Percentiles rank a stretch among this genome's conserved stretches.
Evolutionary conservation across 2,329 filamentous ascomycete species (phyloP).

Genomic region (Pseudocercospora crystallina): DNA sequence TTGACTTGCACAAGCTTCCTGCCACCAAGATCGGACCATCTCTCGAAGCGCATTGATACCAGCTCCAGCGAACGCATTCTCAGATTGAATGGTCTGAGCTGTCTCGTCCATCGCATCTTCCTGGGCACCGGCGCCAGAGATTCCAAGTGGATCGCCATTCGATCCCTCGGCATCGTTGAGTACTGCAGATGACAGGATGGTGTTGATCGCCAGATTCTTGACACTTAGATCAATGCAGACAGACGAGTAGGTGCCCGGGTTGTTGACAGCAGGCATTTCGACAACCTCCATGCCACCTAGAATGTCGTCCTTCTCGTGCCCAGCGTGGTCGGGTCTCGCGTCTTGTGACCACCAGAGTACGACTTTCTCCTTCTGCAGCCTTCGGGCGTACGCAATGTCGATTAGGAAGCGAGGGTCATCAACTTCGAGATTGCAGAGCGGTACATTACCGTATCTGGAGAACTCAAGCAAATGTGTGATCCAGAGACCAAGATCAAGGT

Average conservation of each 20-base stretch:
- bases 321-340: slow-evolving; percentile 87
- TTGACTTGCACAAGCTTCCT: slow-evolving; percentile 65
- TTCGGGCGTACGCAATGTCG: slow-evolving; percentile 88
- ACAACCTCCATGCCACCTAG: slow-evolving; percentile 75
- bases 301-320: slow-evolving; percentile 91
- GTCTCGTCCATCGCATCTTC: slow-evolving; percentile 63
- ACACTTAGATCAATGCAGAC: slow-evolving; percentile 95
- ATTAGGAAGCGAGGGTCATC: slow-evolving; percentile 95
- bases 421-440: slow-evolving; percentile 89
- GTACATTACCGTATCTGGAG: slow-evolving; percentile 88
- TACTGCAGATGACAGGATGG: slow-evolving; percentile 90
- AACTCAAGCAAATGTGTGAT: slow-evolving; percentile 83
- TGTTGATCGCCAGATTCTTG: slow-evolving; percentile 95
- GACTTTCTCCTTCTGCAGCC: slow-evolving; percentile 86
- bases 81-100: slow-evolving; percentile 71
- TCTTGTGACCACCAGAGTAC: slow-evolving; percentile 95
- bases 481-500: slow-evolving; percentile 91
- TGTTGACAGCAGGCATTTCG: slow-evolving; percentile 90
- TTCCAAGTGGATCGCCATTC: slow-evolving; percentile 68
- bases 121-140: slow-evolving; percentile 70
- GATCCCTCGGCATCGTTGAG: slow-evolving; percentile 94
- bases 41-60: slow-evolving; percentile 88
- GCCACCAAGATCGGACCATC: slow-evolving; percentile 99
- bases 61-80: slow-evolving; percentile 89
- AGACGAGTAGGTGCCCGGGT: slow-evolving; percentile 88